Evolutionary conservation across 2,329 filamentous ascomycete species (phyloP).

Genomic region (Talaromyces sp.): DNA sequence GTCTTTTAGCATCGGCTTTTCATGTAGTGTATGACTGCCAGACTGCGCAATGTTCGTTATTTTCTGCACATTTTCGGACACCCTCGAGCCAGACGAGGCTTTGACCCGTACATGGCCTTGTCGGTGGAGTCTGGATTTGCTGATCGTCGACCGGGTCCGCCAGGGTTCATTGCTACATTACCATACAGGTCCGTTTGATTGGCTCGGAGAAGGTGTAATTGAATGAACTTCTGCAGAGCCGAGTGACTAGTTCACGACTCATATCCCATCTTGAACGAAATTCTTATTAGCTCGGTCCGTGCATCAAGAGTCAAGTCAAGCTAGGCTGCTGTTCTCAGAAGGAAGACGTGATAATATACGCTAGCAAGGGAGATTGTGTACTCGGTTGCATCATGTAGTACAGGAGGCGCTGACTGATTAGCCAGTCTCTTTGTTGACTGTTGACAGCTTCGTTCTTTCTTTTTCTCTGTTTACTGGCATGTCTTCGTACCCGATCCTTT

Average conservation of each 20-base stretch:
- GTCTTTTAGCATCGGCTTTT: not conserved
- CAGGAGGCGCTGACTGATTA: not conserved
- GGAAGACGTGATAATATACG: not conserved
- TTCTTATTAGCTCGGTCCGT: constrained; percentile 1
- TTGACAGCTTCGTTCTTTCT: constrained; percentile 6
- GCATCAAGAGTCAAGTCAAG: constrained; percentile 1
- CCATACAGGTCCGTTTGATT: not conserved
- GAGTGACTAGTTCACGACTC: constrained; percentile 1
- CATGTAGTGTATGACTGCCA: not conserved
- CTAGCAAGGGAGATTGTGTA: not conserved
- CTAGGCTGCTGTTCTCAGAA: not conserved
- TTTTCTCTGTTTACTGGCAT: not conserved
- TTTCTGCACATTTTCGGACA: not conserved
- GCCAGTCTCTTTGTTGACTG: not conserved
- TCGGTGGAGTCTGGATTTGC: not conserved
- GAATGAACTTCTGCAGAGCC: not conserved
- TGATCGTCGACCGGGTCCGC: constrained; percentile 2
- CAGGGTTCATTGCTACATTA: not conserved
- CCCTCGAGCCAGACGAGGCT: not conserved
- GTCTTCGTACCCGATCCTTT: not conserved
- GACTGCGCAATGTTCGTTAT: not conserved
- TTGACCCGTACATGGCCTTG: not conserved
- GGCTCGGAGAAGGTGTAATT: not conserved
- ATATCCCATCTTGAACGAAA: not conserved
- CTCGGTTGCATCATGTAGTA: constrained; percentile 2